phyloP scores from a whole-genome alignment of 1,284 basidiomycete species.

The Cystobasidium sp. region DNA sequence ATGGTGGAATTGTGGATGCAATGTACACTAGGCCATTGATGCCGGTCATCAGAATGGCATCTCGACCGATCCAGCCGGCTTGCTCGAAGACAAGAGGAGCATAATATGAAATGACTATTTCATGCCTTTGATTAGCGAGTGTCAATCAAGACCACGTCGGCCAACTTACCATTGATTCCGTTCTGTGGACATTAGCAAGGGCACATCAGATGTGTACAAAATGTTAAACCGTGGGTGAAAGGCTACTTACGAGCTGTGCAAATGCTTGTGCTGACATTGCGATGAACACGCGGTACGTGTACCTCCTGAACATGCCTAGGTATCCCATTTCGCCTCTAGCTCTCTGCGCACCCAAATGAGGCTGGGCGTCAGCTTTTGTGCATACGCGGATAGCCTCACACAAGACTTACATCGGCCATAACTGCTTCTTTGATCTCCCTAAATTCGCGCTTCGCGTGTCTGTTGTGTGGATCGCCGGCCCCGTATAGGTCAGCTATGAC shows the following conservation, averaged over 20 bases:
- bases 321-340: conserved; percentile 85
- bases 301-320: conserved; percentile 80
- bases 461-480: conserved; percentile 71
- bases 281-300: conserved; percentile 84
- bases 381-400: background rate
- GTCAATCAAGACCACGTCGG: background rate
- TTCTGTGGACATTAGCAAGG: conserved; percentile 63
- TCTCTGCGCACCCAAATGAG: conserved; percentile 53
- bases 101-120: conserved; percentile 87
- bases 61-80: conserved; percentile 96
- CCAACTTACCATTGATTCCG: conserved; percentile 76
- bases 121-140: conserved; percentile 8
- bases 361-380: background rate
- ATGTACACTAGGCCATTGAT: conserved; percentile 82
- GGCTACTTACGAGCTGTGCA: conserved; percentile 76
- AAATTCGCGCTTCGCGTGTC: conserved; percentile 79
- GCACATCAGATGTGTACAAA: background rate
- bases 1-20: conserved; percentile 79
- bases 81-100: conserved; percentile 63
- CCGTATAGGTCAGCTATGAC: conserved; percentile 92
- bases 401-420: conserved; percentile 68
- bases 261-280: conserved; percentile 98
- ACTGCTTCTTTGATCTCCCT: conserved; percentile 91
- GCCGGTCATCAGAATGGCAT: conserved; percentile 96
- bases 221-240: background rate